phyloP scores from a whole-genome alignment of 768 basidiomycete species.

The Rhizopogon vinicolor region DNA sequence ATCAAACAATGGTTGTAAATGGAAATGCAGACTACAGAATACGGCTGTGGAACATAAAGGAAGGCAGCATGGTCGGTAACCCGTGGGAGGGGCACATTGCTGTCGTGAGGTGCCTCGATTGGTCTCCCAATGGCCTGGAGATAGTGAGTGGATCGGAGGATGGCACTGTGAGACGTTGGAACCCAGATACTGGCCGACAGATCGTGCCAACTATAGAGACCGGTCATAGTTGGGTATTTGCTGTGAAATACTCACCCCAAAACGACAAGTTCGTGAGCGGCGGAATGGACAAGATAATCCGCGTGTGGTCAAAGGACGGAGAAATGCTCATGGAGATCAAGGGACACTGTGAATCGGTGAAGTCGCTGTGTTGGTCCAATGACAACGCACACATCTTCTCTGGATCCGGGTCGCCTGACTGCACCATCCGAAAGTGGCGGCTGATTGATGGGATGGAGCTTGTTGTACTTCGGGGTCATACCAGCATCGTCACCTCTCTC shows the following conservation, averaged over 20 bases:
- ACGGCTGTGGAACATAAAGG: neutral
- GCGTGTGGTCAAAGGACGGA: neutral
- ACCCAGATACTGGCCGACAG: conserved; percentile 1
- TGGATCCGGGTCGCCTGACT: neutral
- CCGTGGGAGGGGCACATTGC: neutral
- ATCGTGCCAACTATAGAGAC: neutral
- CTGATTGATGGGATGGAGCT: neutral
- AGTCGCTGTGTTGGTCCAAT: neutral
- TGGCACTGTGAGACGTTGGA: conserved; percentile 10
- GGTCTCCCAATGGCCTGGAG: conserved; percentile 8
- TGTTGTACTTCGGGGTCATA: neutral
- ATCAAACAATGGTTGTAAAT: neutral
- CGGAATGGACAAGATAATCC: neutral
- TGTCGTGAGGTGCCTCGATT: conserved; percentile 1
- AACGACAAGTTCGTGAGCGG: neutral
- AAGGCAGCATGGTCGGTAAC: neutral
- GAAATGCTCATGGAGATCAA: neutral
- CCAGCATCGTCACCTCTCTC: neutral
- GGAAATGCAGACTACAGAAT: neutral
- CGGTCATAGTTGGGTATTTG: neutral
- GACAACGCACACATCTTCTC: neutral
- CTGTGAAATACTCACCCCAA: neutral
- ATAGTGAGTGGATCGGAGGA: conserved; percentile 10
- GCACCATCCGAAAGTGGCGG: neutral
- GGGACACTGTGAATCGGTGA: neutral